phyloP scores from a whole-genome alignment of 805 yeast genomes.

The Yamadazyma endophytica region DNA sequence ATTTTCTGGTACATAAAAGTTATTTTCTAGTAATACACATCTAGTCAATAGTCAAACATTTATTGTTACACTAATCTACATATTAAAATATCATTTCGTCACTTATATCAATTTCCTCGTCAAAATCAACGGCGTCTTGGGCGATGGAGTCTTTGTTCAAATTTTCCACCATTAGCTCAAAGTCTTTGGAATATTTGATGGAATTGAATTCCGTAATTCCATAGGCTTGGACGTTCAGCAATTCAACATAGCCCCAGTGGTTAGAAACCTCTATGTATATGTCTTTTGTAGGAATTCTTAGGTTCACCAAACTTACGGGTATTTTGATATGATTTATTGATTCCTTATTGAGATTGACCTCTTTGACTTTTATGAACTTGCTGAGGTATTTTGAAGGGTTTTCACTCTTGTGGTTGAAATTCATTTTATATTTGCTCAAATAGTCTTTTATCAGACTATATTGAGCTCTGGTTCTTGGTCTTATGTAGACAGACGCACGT shows the following conservation, averaged over 20 bases:
- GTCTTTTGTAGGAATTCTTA: slow-evolving; percentile 28
- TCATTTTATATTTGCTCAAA: slow-evolving; percentile 12
- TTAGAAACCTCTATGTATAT: slow-evolving; percentile 24
- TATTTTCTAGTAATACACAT: too few relatives aligned
- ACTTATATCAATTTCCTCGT: not conserved
- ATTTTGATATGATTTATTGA: slow-evolving; percentile 27
- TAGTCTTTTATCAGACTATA: slow-evolving; percentile 15
- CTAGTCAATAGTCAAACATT: too few relatives aligned
- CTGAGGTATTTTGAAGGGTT: slow-evolving; percentile 21
- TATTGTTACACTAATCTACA: too few relatives aligned
- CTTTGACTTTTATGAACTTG: slow-evolving; percentile 28
- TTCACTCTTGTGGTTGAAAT: slow-evolving; percentile 3
- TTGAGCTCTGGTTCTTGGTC: slow-evolving; percentile 21
- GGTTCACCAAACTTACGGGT: slow-evolving; percentile 30
- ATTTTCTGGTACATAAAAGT: too few relatives aligned
- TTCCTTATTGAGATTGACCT: slow-evolving; percentile 12
- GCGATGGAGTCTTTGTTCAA: too few relatives aligned
- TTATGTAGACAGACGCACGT: slow-evolving; percentile 23
- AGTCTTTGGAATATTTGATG: slow-evolving; percentile 19
- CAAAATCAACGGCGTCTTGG: not conserved
- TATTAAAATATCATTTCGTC: not conserved
- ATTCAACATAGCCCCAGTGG: slow-evolving; percentile 8
- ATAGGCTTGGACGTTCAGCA: slow-evolving; percentile 21
- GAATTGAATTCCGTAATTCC: slow-evolving; percentile 27
- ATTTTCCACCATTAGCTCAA: slow-evolving; percentile 14